Conservation (phyloP, 2,329 filamentous ascomycete genomes). For the Microcyclosporella mali region DNA sequence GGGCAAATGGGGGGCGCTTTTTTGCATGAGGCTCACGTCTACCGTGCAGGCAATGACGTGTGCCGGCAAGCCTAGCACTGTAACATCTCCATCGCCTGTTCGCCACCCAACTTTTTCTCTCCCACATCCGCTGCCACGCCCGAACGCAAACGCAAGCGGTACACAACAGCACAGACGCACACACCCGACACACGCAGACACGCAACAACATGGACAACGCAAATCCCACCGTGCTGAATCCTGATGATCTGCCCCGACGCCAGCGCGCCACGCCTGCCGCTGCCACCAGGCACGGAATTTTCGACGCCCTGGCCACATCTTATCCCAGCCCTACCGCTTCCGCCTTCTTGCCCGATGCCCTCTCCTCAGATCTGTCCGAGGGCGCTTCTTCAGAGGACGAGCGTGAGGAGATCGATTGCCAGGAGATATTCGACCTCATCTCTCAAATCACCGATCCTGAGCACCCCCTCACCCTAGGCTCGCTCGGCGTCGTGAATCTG, state of each 20-base stretch:
- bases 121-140: no score
- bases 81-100: no score
- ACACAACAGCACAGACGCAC: neutral
- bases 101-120: no score
- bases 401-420: conserved; percentile 85
- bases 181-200: neutral
- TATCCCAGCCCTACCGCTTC: conserved; percentile 40
- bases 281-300: conserved; percentile 44
- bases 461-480: conserved; percentile 87
- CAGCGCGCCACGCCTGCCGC: conserved; percentile 39
- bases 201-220: conserved; percentile 54
- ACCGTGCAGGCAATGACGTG: no score
- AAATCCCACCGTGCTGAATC: conserved; percentile 87
- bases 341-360: conserved; percentile 12
- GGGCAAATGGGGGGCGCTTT: no score
- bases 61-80: no score
- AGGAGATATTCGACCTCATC: conserved; percentile 96
- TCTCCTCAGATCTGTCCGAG: conserved; percentile 34
- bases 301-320: conserved; percentile 48
- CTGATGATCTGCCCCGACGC: conserved; percentile 77
- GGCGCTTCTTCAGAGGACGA: conserved; percentile 46
- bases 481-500: conserved; percentile 92
- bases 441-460: conserved; percentile 93
- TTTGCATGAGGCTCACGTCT: no score
- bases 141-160: neutral